These are phyloP conservation scores for Leccinum obscurum DNA, from an alignment of 768 basidiomycete species.

Conservation along the genomic window DNA sequence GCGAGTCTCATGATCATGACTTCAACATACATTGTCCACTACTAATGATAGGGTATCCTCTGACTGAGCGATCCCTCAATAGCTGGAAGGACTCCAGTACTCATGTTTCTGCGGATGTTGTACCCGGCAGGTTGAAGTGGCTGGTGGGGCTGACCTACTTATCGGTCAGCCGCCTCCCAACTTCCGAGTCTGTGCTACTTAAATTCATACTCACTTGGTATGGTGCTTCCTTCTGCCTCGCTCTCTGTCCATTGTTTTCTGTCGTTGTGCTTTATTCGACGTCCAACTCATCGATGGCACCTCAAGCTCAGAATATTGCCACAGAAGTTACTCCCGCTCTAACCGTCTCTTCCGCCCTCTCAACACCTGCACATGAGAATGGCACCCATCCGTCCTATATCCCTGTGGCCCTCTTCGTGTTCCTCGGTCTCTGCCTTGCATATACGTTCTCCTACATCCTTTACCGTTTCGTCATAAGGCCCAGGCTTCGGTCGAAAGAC, in stretches of 20 bases:
- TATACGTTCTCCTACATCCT: constrained; percentile 29
- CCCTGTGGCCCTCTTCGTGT: constrained; percentile 21
- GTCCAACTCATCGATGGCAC: constrained; percentile 22
- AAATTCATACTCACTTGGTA: constrained; percentile 1
- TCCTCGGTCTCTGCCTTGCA: constrained; percentile 28
- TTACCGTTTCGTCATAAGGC: constrained; percentile 27
- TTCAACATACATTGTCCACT: too few relatives aligned
- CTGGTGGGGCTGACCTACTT: neutral
- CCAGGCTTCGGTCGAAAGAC: constrained; percentile 12
- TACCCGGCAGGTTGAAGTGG: neutral
- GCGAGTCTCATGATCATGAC: too few relatives aligned
- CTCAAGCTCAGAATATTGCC: constrained; percentile 14
- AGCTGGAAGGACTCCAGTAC: too few relatives aligned
- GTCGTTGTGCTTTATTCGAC: constrained; percentile 1
- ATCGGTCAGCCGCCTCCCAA: constrained; percentile 25
- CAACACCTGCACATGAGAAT: constrained; percentile 3
- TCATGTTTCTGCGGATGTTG: neutral
- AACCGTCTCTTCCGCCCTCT: constrained; percentile 4
- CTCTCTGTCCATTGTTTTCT: constrained; percentile 13
- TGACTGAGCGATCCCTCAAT: too few relatives aligned
- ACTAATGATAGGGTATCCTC: too few relatives aligned
- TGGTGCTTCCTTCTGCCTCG: constrained; percentile 15
- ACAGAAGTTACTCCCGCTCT: neutral
- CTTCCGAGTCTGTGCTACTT: constrained; percentile 2
- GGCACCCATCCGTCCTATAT: constrained; percentile 10